Evolutionary conservation across 139 green algal genomes (phyloP).

Genomic region (Dunaliella sp.): DNA sequence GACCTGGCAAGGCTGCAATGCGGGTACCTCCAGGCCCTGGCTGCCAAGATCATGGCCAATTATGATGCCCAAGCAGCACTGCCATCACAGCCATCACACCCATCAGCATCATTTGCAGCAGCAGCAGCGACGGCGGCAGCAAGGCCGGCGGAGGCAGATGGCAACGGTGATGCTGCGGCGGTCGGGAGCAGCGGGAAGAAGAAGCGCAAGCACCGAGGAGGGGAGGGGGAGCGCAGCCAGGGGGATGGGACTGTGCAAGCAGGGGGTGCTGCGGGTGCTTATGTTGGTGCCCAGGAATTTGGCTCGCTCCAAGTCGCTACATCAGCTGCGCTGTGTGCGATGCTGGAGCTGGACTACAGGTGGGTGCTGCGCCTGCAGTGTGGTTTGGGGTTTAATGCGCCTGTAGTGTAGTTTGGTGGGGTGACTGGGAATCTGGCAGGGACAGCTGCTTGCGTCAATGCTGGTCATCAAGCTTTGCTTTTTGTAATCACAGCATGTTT

Average conservation of each 20-base stretch:
- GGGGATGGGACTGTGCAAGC: background rate
- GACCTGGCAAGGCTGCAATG: conserved; percentile 12
- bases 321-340: conserved; percentile 8
- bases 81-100: too few species aligned
- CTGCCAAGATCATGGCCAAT: background rate
- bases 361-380: too few species aligned
- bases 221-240: background rate
- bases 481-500: too few species aligned
- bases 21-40: conserved; percentile 2
- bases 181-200: background rate
- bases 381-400: too few species aligned
- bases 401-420: too few species aligned
- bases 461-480: too few species aligned
- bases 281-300: background rate
- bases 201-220: background rate
- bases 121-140: background rate
- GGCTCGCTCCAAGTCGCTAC: background rate
- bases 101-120: too few species aligned
- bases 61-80: background rate
- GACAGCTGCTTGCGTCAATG: too few species aligned
- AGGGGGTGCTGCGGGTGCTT: background rate
- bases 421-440: too few species aligned
- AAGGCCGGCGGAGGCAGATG: background rate
- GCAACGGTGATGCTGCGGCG: background rate
- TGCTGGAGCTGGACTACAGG: conserved; percentile 31